phyloP scores from a whole-genome alignment of 2,329 filamentous ascomycete genomes.

The Fusarium sambucinum region DNA sequence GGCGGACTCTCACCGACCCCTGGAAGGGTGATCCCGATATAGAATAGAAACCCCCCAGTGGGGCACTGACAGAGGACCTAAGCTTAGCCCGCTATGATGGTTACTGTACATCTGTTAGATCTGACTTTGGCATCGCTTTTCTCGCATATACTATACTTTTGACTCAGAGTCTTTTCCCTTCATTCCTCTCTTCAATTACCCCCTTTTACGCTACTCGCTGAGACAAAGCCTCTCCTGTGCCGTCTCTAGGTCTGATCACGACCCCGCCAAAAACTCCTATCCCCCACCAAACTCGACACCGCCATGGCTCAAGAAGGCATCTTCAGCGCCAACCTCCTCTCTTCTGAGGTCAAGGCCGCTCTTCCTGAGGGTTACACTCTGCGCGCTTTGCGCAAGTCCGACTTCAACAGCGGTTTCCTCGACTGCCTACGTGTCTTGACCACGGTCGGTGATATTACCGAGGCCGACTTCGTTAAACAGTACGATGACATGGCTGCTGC shows the following conservation, averaged over 20 bases:
- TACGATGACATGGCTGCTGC: slow-evolving; percentile 84
- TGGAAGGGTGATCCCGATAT: slow-evolving; percentile 26
- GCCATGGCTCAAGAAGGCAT: slow-evolving; percentile 66
- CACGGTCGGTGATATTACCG: slow-evolving; percentile 87
- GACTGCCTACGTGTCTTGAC: slow-evolving; percentile 93
- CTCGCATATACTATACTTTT: slow-evolving; percentile 1
- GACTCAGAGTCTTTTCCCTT: neutral
- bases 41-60: slow-evolving; percentile 15
- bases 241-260: slow-evolving; percentile 28
- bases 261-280: slow-evolving; percentile 17
- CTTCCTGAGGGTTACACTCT: slow-evolving; percentile 87
- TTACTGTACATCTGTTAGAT: slow-evolving; percentile 16
- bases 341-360: slow-evolving; percentile 75
- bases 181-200: slow-evolving; percentile 16
- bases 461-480: slow-evolving; percentile 79
- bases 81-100: slow-evolving; percentile 18
- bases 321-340: slow-evolving; percentile 83
- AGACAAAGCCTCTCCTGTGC: neutral
- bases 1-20: slow-evolving; percentile 20
- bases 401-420: slow-evolving; percentile 86
- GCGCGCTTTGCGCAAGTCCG: slow-evolving; percentile 80
- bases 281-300: slow-evolving; percentile 41
- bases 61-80: slow-evolving; percentile 15
- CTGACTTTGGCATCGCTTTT: slow-evolving; percentile 19
- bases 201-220: neutral